Conservation (phyloP, 2,329 filamentous ascomycete genomes). For the Teratosphaeriaceae sp. region DNA sequence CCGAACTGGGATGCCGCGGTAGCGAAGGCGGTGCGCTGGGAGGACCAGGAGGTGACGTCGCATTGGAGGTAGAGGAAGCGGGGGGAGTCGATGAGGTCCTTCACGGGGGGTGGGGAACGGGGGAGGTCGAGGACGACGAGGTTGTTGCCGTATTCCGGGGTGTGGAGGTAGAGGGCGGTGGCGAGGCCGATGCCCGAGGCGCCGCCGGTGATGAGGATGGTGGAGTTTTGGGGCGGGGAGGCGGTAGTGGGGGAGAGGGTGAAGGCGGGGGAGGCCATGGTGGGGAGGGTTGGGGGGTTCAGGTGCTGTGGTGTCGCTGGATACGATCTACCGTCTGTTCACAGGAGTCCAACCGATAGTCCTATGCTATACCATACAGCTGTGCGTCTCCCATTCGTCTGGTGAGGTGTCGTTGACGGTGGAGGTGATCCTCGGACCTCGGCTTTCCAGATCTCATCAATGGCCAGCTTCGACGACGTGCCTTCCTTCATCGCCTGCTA, state of each 20-base stretch:
- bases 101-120: conserved; percentile 11
- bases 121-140: conserved; percentile 23
- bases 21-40: conserved; percentile 40
- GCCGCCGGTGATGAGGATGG: conserved; percentile 26
- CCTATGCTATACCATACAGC: no score
- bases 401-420: no score
- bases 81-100: conserved; percentile 17
- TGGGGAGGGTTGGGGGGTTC: background rate
- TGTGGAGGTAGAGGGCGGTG: conserved; percentile 25
- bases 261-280: conserved; percentile 23
- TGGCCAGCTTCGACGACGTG: no score
- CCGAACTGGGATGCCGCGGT: conserved; percentile 36
- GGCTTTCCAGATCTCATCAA: no score
- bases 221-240: conserved; percentile 20
- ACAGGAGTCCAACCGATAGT: no score
- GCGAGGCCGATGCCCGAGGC: conserved; percentile 26
- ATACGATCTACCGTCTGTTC: no score
- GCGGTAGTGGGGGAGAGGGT: conserved; percentile 18
- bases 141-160: conserved; percentile 21
- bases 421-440: no score
- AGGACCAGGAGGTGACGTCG: conserved; percentile 41
- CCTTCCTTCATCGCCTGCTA: no score
- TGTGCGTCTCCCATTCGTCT: no score
- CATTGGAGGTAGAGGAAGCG: conserved; percentile 30
- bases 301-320: no score